Conservation (phyloP, 371 early-diverging fungal genomes). For the Actinomortierella wolfii region DNA sequence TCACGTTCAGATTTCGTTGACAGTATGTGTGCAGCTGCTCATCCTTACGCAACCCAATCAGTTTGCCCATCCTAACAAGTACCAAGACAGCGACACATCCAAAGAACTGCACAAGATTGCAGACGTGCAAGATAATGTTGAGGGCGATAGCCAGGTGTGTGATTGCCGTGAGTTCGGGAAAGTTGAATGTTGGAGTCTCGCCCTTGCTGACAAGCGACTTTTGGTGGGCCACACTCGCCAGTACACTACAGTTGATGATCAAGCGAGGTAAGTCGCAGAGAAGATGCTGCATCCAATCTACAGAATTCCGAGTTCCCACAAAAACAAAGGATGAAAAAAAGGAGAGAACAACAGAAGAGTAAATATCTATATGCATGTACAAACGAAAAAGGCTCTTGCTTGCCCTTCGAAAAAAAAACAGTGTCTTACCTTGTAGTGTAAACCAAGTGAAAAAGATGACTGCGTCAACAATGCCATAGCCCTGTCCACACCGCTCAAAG, state of each 20-base stretch:
- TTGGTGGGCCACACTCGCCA: slow-evolving; percentile 29
- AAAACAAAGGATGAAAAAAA: not conserved
- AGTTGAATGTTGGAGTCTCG: slow-evolving; percentile 19
- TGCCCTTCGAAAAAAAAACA: too few species aligned
- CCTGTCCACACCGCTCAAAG: slow-evolving; percentile 39
- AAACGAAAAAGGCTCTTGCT: too few species aligned
- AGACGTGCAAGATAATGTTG: slow-evolving; percentile 42
- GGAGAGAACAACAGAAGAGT: not conserved
- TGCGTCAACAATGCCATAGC: slow-evolving; percentile 32
- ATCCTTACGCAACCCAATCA: slow-evolving; percentile 32
- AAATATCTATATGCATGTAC: too few species aligned
- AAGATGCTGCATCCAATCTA: slow-evolving; percentile 45
- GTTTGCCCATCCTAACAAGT: slow-evolving; percentile 21
- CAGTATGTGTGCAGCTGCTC: slow-evolving; percentile 42
- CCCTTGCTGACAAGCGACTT: slow-evolving; percentile 19
- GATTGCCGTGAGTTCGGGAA: slow-evolving; percentile 32
- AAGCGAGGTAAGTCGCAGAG: slow-evolving; percentile 37
- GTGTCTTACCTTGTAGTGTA: slow-evolving; percentile 27
- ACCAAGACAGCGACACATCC: slow-evolving; percentile 23
- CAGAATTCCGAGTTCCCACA: too few species aligned
- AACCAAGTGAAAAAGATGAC: slow-evolving; percentile 38
- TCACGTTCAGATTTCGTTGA: slow-evolving; percentile 36
- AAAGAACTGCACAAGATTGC: slow-evolving; percentile 28
- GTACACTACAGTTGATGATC: slow-evolving; percentile 33
- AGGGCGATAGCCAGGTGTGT: slow-evolving; percentile 27